phyloP scores from a whole-genome alignment of 2,329 filamentous ascomycete genomes.

The Plectosphaerella sp. region DNA sequence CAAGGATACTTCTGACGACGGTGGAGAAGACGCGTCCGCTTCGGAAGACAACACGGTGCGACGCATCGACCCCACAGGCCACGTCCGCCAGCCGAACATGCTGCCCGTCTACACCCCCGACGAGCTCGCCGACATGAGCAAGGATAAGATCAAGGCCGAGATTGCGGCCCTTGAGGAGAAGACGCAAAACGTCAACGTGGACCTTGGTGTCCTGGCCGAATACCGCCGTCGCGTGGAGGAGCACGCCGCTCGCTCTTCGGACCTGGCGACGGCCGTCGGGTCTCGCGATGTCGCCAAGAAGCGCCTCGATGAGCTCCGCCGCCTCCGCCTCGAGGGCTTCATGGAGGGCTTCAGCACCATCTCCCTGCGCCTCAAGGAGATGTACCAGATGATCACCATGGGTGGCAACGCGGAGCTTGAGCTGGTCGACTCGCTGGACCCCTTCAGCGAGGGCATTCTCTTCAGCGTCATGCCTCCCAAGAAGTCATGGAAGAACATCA shows the following conservation, averaged over 20 bases:
- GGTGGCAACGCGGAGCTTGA: slow-evolving; percentile 97
- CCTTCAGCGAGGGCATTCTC: slow-evolving; percentile 92
- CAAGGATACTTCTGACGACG: slow-evolving; percentile 12
- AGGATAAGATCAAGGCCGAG: slow-evolving; percentile 55
- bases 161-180: slow-evolving; percentile 61
- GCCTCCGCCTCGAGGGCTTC: slow-evolving; percentile 88
- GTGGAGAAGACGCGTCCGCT: slow-evolving; percentile 11
- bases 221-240: slow-evolving; percentile 85
- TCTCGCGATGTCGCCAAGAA: slow-evolving; percentile 85
- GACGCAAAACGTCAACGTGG: slow-evolving; percentile 81
- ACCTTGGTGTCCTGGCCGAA: slow-evolving; percentile 82
- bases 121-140: slow-evolving; percentile 63
- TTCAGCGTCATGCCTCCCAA: slow-evolving; percentile 99
- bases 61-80: slow-evolving; percentile 8
- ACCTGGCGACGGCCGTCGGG: slow-evolving; percentile 72
- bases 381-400: slow-evolving; percentile 99
- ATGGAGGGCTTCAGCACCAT: slow-evolving; percentile 97
- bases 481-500: slow-evolving; percentile 99
- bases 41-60: slow-evolving; percentile 1
- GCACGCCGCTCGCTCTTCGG: slow-evolving; percentile 74
- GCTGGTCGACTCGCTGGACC: slow-evolving; percentile 91
- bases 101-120: slow-evolving; percentile 75
- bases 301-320: slow-evolving; percentile 85
- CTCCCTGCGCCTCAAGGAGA: slow-evolving; percentile 92
- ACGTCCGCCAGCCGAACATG: slow-evolving; percentile 40